Base-by-base conservation (phyloP, 2,329 filamentous ascomycete species). In the Hypoxylon sp. region DNA sequence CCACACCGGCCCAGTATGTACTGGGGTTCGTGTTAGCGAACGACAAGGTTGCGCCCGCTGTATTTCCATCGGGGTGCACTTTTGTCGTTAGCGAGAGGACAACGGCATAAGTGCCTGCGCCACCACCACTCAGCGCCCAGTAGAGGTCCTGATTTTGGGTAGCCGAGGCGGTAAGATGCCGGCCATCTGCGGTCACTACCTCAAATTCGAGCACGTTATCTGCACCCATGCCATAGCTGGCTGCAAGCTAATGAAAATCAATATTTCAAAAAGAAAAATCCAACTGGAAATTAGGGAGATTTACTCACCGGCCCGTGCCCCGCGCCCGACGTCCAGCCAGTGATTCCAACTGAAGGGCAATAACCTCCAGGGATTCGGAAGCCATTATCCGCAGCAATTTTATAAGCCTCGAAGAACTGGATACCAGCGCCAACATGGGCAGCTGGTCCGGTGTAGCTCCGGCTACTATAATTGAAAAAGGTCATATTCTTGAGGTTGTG, bases 81-180 rank as follows among this genome's bases (percentile, higher is more conserved):
- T 52, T 56, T 3, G 19, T 19, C 4, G 56, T 61, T 3, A 61
- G 5, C 11, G 62, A 65, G 13, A 61, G 11, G 11, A 87, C 82
- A 0, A 87, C 76, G 1, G 80, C 86, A 67, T 84, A 88, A 4
- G 79, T 86, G 1, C 84, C 84, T 2, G 79, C 81, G 0, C 86
- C 85, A 3, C 85, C 84, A 6, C 85, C 84, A 50, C 78, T 78
- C 1, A 87, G 74, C 6, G 86, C 86, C 85, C 85, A 89, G 75
- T 84, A 87, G 2, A 88, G 77, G 58, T 88, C 85, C 0, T 76
- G 58, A 58, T 87, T 82, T 19, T 82, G 62, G 0, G 77, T 73
- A 1, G 74, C 77, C 11, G 78, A 80, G 0, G 84, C 84, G 3
- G 74, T 79, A 0, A 86, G 61, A 8, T 67, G 63, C 3, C n/a